Conservation (phyloP, 495 filamentous ascomycete species). For the Tuber umbilicatum region DNA sequence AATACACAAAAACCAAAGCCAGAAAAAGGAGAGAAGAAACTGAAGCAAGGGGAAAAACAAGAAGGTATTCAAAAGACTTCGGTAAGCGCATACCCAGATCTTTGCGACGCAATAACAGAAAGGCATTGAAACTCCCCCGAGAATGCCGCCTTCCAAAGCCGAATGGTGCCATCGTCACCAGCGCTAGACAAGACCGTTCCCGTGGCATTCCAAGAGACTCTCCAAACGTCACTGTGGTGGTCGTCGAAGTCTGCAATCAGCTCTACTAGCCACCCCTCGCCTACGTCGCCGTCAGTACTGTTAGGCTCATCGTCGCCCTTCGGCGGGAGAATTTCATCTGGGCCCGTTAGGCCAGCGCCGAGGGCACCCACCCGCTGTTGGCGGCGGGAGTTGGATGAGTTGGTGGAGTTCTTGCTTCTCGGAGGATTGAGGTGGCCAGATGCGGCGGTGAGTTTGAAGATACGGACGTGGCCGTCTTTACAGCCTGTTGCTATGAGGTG, state of each 20-base stretch:
- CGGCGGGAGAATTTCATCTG: conserved; percentile 20
- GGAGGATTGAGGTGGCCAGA: conserved; percentile 12
- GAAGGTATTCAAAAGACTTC: not conserved
- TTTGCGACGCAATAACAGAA: conserved; percentile 37
- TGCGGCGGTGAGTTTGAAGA: conserved; percentile 67
- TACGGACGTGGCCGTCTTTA: conserved; percentile 79
- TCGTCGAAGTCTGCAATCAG: conserved; percentile 52
- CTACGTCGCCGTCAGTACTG: conserved; percentile 3
- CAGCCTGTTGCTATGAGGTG: conserved; percentile 88
- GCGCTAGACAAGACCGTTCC: conserved; percentile 55
- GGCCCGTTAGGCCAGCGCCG: conserved; percentile 48
- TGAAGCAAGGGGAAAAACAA: not conserved
- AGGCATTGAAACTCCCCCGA: conserved; percentile 41
- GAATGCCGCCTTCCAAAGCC: conserved; percentile 48
- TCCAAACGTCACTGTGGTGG: conserved; percentile 55
- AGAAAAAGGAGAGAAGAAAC: not conserved
- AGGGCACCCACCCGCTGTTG: conserved; percentile 40
- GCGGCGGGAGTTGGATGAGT: conserved; percentile 16
- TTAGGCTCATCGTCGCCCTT: conserved; percentile 26
- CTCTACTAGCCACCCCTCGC: conserved; percentile 40
- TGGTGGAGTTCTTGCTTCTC: conserved; percentile 29
- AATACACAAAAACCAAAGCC: not conserved
- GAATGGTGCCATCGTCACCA: conserved; percentile 56
- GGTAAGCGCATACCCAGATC: conserved; percentile 20
- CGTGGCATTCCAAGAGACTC: conserved; percentile 56